Evolutionary conservation across 2,329 filamentous ascomycete genomes (phyloP), one percentile per base, ranked within the genome.

Genomic region (Talaromyces sp.): DNA sequence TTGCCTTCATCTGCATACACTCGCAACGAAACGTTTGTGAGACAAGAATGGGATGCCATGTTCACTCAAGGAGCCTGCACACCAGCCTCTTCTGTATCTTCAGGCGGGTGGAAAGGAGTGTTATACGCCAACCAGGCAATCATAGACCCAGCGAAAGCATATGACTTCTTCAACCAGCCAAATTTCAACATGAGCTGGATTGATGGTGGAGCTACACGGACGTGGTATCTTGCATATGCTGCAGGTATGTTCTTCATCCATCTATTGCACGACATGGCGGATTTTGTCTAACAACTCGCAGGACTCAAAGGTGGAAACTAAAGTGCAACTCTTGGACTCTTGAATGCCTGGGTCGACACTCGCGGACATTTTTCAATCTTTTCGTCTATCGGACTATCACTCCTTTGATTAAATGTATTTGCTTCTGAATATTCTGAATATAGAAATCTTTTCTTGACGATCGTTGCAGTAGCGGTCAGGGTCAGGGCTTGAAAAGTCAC

Each of bases 41-140:
- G 79, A 51, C 86, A 96, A 77, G 94, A 97, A 77, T 97, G 93
- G 93, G 81, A 89, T 53, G 84, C 85, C 1, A 92, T 90, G 73
- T 98, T 98, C 77, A 84, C 84, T 61, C 81, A 87, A 25, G 87
- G 87, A 0, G 84, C 90, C 10, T 86, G 86, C 1, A 86, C 91
- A 63, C 80, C 80, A 1, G 81, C 79, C 1, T 69, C 72, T 4
- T 76, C 81, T 0, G 87, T 93, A 5, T 78, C 81, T 7, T 65
- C 64, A 6, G 91, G 90, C 51, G 92, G 92, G 0, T 98, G 95
- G 95, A 90, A 87, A 75, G 92, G 94, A 0, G 87, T 98, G 19
- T 77, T 98, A 40, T 92, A 89, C 72, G 91, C 88, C 25, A 97
- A 96, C 75, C 84, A 92, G 51, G 93, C 92, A 0, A 87, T 93